Conservation (phyloP, 108 stramenopile species). For the Fragilaria crotonensis region DNA sequence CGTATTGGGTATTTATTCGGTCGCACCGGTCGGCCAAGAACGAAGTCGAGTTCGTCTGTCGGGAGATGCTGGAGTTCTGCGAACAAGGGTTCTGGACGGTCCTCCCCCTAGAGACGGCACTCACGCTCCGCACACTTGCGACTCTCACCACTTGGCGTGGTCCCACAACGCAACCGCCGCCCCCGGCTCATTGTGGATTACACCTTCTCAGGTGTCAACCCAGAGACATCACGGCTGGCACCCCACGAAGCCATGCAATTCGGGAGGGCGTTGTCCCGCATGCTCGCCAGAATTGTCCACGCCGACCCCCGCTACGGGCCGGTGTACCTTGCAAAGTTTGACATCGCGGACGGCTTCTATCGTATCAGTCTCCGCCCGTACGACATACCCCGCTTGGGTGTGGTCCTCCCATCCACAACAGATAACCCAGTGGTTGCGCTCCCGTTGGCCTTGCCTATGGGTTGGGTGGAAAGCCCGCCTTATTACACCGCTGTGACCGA, state of each 20-base stretch:
- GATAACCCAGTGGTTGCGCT: conserved; percentile 23
- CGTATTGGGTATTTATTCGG: too few species aligned
- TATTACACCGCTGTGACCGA: conserved; percentile 32
- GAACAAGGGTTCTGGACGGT: conserved; percentile 19
- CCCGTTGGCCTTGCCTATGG: conserved; percentile 31
- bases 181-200: too few species aligned
- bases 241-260: too few species aligned
- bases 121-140: conserved; percentile 15
- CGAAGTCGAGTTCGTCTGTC: too few species aligned
- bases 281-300: conserved; percentile 8
- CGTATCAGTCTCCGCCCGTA: conserved; percentile 8
- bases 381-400: conserved; percentile 23
- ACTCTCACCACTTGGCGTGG: too few species aligned
- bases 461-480: conserved; percentile 32
- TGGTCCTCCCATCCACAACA: conserved; percentile 9
- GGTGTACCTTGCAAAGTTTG: conserved; percentile 10
- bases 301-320: conserved; percentile 8
- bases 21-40: too few species aligned
- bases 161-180: conserved; percentile 22
- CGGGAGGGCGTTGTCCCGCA: too few species aligned
- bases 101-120: conserved; percentile 9
- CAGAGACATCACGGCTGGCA: too few species aligned
- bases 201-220: too few species aligned
- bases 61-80: conserved; percentile 6
- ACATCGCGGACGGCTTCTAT: conserved; percentile 33